Base-by-base conservation (phyloP, 2,329 filamentous ascomycete genomes). In the Dactylellina haptotyla region DNA sequence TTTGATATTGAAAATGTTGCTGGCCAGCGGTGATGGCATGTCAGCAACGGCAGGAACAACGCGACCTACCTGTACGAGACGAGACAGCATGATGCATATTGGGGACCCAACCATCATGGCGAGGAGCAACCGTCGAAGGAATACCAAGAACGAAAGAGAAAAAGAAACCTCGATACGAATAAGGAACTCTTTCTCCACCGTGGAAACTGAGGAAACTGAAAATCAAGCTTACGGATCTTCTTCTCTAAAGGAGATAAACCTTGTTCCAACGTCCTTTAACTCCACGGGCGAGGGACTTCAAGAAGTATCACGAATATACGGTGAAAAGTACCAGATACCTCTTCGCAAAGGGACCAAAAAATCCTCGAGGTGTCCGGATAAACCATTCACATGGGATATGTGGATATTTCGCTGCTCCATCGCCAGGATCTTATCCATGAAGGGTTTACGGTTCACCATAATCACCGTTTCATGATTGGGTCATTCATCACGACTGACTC, bases 261-360 rank as follows among this genome's bases (percentile, higher is more conserved):
- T 54, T 54, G 50, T 54, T 54, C 30, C n/a, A 32, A 54, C 50
- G 50, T 54, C 50, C 16, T 30, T 8, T 26, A 25, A 50, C 26
- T 50, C 46, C 25, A 30, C 20, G 3, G 30, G 30, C 39, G 20
- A 23, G n/a, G 16, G 12, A 39, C 8, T 10, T 46, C 25, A 14
- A 9, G 16, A 65, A 34, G 62, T 66, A 66, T 58, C 41, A 57
- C 20, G 41, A 66, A 48, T 23, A 16, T 50, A 50, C 20, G 30
- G 43, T 12, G n/a, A 18, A n/a, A 57, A 50, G 62, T 66, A 66
- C 62, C 62, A 43, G 51, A 58, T 66, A 66, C 62, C 18, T 65
- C 26, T 25, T 41, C 5, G 14, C 14, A n/a, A n/a, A n/a, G n/a
- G n/a, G n/a, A n/a, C n/a, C n/a, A n/a, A n/a, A n/a, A n/a, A n/a